These are phyloP conservation scores for Skeletonema costatum DNA, from an alignment of 108 stramenopile species.

Conservation along the genomic window DNA sequence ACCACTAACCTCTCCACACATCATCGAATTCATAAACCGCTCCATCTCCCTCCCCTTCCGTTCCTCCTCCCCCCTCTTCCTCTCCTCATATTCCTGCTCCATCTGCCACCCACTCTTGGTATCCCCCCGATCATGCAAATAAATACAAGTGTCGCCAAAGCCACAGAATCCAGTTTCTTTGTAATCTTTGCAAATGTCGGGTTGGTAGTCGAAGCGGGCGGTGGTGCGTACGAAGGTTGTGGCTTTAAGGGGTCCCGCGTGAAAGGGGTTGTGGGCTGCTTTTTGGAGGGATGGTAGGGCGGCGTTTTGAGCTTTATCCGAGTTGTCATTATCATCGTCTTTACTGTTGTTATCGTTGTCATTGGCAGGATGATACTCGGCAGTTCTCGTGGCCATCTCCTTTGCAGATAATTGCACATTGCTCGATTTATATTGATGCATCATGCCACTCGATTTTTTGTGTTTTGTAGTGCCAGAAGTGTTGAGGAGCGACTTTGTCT, in stretches of 20 bases:
- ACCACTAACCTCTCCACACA: constrained; percentile 11
- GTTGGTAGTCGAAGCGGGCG: constrained; percentile 96
- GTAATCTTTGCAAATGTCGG: constrained; percentile 99
- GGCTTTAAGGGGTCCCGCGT: constrained; percentile 90
- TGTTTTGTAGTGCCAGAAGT: constrained; percentile 1
- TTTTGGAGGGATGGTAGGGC: constrained; percentile 7
- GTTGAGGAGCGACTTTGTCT: background rate
- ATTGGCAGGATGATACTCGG: constrained; percentile 60
- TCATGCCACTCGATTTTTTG: constrained; percentile 10
- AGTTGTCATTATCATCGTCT: background rate
- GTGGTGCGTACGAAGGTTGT: constrained; percentile 89
- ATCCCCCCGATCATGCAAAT: constrained; percentile 96
- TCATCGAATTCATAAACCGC: constrained; percentile 57
- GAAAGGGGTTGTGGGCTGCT: constrained; percentile 62
- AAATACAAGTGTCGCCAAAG: constrained; percentile 98
- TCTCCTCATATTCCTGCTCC: constrained; percentile 93
- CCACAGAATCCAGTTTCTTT: constrained; percentile 99
- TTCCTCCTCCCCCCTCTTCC: constrained; percentile 79
- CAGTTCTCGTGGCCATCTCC: constrained; percentile 62
- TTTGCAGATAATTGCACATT: constrained; percentile 31
- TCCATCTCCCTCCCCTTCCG: constrained; percentile 67
- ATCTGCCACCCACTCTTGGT: constrained; percentile 95
- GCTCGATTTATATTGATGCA: constrained; percentile 57
- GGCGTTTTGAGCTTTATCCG: background rate
- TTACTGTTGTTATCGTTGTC: background rate